A percentile compares a stretch with the other conserved stretches of the same genome.
Conservation (phyloP, 23 red algal species). For the Gracilaria gracilis region DNA sequence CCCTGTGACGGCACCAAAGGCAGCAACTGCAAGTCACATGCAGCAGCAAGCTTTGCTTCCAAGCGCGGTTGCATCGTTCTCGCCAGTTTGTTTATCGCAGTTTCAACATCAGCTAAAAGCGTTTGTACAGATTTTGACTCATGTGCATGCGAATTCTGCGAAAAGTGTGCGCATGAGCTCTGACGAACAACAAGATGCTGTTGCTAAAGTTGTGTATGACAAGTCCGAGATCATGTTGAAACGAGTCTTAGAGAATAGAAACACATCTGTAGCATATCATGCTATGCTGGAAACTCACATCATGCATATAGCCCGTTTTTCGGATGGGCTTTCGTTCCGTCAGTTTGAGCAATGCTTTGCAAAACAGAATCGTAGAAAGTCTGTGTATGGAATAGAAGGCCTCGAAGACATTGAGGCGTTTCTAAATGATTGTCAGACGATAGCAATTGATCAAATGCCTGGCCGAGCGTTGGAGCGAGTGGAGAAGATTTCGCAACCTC, state of each 20-base stretch:
- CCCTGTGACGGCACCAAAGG: background rate
- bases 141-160: constrained; percentile 41
- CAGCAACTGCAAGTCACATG: background rate
- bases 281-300: constrained; percentile 32
- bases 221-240: constrained; percentile 28
- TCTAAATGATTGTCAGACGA: constrained; percentile 30
- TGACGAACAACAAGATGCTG: background rate
- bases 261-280: constrained; percentile 40
- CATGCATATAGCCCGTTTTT: constrained; percentile 8
- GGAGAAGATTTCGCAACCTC: constrained; percentile 10
- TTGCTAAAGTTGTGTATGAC: background rate
- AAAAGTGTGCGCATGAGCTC: constrained; percentile 1
- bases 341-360: constrained; percentile 1
- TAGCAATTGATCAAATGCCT: constrained; percentile 28
- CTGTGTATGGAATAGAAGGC: constrained; percentile 23
- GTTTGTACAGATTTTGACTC: constrained; percentile 52
- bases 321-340: constrained; percentile 11
- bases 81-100: background rate
- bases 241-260: constrained; percentile 34
- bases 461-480: constrained; percentile 4
- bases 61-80: background rate
- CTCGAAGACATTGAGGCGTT: constrained; percentile 33
- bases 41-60: background rate
- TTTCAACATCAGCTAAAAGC: constrained; percentile 42
- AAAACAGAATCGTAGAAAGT: constrained; percentile 8